Evolutionary conservation across 2,329 filamentous ascomycete species (phyloP).

Genomic region (Clonostachys rhizophaga): DNA sequence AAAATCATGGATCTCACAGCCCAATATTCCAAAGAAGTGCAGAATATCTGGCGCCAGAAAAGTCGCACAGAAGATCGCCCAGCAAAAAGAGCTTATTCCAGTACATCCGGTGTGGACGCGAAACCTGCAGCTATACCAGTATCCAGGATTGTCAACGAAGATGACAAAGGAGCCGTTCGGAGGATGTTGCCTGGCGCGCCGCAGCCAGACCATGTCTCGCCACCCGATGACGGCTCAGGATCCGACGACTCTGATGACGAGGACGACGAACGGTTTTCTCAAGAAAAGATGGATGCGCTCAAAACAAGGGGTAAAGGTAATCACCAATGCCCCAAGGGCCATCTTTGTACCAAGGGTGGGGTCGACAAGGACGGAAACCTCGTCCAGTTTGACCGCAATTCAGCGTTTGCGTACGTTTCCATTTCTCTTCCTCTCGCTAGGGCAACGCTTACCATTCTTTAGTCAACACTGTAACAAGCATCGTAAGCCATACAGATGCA

Average conservation of each 20-base stretch:
- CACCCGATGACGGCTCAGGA: constrained; percentile 9
- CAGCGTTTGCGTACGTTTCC: constrained; percentile 27
- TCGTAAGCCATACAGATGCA: constrained; percentile 33
- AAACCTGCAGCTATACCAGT: too few relatives aligned
- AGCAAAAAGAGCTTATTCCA: too few relatives aligned
- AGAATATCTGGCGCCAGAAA: constrained; percentile 19
- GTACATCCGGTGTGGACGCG: too few relatives aligned
- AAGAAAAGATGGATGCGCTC: constrained; percentile 31
- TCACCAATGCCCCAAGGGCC: constrained; percentile 27
- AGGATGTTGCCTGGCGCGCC: not conserved
- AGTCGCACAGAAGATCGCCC: not conserved
- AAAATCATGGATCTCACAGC: constrained; percentile 25
- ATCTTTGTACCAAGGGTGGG: constrained; percentile 31
- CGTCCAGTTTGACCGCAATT: constrained; percentile 33
- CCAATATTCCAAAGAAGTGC: constrained; percentile 25
- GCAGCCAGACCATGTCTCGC: constrained; percentile 5
- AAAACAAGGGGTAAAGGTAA: constrained; percentile 31
- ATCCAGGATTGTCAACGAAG: too few relatives aligned
- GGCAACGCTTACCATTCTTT: not conserved
- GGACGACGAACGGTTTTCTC: constrained; percentile 25
- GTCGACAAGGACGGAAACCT: constrained; percentile 29
- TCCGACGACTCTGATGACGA: constrained; percentile 22
- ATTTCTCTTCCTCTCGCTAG: constrained; percentile 1
- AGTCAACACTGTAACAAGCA: constrained; percentile 38
- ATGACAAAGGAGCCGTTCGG: too few relatives aligned